Conservation (phyloP, 139 green algal species). For the Dunaliella primolecta region DNA sequence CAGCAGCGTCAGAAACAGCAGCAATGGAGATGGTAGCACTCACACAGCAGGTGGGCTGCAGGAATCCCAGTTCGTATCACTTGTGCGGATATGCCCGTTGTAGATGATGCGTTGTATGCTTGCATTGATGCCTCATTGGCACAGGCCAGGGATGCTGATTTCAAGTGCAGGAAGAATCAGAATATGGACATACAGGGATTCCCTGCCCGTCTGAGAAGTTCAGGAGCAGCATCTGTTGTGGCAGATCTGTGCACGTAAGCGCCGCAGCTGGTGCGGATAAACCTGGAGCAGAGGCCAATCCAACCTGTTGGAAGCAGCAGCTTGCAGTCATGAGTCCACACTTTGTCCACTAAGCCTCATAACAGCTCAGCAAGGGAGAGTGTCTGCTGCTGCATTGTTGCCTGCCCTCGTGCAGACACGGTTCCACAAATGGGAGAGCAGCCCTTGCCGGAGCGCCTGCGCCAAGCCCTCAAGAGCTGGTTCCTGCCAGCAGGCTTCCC, state of each 20-base stretch:
- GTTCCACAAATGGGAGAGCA: background rate
- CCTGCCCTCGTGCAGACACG: background rate
- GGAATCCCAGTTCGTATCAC: background rate
- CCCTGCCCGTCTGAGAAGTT: too few relatives aligned
- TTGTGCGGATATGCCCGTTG: background rate
- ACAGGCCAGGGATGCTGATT: background rate
- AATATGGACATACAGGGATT: too few relatives aligned
- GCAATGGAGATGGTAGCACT: background rate
- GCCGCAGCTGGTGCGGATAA: background rate
- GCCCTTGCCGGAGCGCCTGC: background rate
- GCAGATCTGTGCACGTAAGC: background rate
- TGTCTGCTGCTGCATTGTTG: background rate
- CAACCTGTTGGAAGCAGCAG: background rate
- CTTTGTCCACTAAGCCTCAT: too few relatives aligned
- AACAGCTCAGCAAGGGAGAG: too few relatives aligned
- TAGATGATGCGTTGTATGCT: background rate
- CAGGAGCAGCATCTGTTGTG: too few relatives aligned
- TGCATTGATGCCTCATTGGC: background rate
- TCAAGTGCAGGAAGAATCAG: background rate
- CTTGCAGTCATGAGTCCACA: too few relatives aligned
- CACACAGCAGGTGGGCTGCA: background rate
- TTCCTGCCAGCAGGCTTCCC: slow-evolving; percentile 79
- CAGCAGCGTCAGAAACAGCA: background rate
- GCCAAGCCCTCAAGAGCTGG: background rate
- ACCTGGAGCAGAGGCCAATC: background rate